A percentile compares a stretch with the other conserved stretches of the same genome.
Evolutionary conservation across 768 basidiomycete genomes (phyloP).

Genomic region (Hericium rajendrae): DNA sequence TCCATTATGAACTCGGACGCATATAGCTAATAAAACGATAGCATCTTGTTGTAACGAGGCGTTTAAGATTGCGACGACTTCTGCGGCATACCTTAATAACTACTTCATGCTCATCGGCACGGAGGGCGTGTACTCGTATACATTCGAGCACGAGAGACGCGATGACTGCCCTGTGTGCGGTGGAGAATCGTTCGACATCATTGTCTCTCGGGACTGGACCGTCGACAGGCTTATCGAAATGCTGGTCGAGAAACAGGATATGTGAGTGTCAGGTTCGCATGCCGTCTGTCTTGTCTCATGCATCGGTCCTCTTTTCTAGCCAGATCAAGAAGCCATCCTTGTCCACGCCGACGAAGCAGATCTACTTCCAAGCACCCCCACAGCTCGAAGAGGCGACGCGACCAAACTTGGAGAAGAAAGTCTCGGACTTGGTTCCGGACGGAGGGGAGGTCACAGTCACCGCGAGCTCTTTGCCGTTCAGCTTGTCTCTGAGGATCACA

Average conservation of each 20-base stretch:
- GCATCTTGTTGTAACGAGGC: conserved; percentile 99
- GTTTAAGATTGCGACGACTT: conserved; percentile 95
- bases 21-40: conserved; percentile 17
- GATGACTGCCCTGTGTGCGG: conserved; percentile 96
- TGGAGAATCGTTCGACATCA: conserved; percentile 72
- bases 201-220: conserved; percentile 61
- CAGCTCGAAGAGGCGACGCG: conserved; percentile 83
- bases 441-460: conserved; percentile 84
- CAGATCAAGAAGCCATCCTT: conserved; percentile 97
- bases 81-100: conserved; percentile 90
- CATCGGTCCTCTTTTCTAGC: conserved; percentile 30
- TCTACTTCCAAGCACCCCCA: conserved; percentile 92
- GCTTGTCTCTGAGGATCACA: conserved; percentile 54
- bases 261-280: conserved; percentile 43
- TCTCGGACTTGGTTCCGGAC: conserved; percentile 68
- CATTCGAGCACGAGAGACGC: conserved; percentile 90
- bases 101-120: conserved; percentile 99
- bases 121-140: conserved; percentile 93
- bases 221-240: conserved; percentile 85
- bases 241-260: conserved; percentile 78
- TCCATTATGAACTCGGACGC: not conserved
- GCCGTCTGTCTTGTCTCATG: not conserved
- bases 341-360: conserved; percentile 61
- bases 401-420: conserved; percentile 82
- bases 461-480: conserved; percentile 83